phyloP scores from a whole-genome alignment of 2,329 filamentous ascomycete genomes.

The Ophioceras dolichostomum region DNA sequence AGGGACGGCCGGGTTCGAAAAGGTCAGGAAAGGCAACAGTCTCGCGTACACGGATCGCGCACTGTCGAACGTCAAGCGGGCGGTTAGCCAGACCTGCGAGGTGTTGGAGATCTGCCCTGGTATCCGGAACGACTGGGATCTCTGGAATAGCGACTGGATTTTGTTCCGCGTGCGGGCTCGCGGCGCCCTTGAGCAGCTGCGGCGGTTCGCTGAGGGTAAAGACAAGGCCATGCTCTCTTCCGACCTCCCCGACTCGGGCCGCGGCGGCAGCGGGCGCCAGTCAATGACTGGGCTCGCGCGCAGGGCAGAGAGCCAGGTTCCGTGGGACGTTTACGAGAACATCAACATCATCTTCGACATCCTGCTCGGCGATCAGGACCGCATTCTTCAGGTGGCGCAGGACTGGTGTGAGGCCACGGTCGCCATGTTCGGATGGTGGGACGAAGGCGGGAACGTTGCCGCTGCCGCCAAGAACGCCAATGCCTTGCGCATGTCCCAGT shows the following conservation, averaged over 20 bases:
- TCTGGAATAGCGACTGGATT: slow-evolving; percentile 70
- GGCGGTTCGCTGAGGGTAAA: slow-evolving; percentile 68
- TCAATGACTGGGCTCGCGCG: slow-evolving; percentile 53
- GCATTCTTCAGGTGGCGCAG: slow-evolving; percentile 65
- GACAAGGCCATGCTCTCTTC: slow-evolving; percentile 17
- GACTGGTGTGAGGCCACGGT: slow-evolving; percentile 90
- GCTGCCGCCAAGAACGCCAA: slow-evolving; percentile 7
- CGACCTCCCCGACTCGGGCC: slow-evolving; percentile 18
- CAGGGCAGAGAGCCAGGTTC: slow-evolving; percentile 76
- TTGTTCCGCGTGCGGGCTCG: slow-evolving; percentile 68
- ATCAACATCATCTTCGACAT: slow-evolving; percentile 71
- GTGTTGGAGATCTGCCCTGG: slow-evolving; percentile 65
- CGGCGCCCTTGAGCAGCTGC: slow-evolving; percentile 56
- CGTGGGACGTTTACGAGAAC: slow-evolving; percentile 83
- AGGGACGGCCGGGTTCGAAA: slow-evolving; percentile 63
- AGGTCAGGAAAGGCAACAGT: slow-evolving; percentile 57
- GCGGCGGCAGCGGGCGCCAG: slow-evolving; percentile 28
- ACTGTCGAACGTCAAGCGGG: slow-evolving; percentile 66
- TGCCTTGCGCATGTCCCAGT: slow-evolving; percentile 4
- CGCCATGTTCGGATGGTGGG: slow-evolving; percentile 83
- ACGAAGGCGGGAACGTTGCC: slow-evolving; percentile 51
- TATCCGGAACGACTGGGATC: slow-evolving; percentile 63
- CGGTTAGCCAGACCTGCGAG: slow-evolving; percentile 53
- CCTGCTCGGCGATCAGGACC: slow-evolving; percentile 60
- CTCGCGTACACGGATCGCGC: slow-evolving; percentile 62